Evolutionary conservation across 83 land plant genomes (phyloP).

Genomic region (Picea abies): DNA sequence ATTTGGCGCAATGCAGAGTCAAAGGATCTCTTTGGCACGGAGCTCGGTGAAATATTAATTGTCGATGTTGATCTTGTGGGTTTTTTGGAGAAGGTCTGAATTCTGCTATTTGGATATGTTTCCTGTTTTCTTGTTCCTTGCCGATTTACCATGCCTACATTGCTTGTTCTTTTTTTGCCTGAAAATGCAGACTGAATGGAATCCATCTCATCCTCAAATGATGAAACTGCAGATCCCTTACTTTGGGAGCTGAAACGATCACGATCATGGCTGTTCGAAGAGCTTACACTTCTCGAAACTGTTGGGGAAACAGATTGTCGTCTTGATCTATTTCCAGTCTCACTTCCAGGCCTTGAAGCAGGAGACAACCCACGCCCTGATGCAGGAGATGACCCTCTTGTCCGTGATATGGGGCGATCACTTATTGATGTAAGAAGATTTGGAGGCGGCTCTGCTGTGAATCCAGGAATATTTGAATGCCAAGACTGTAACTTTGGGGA

Average conservation of each 20-base stretch:
- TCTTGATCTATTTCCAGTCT: conserved; percentile 14
- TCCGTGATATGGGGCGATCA: conserved; percentile 55
- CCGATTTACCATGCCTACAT: conserved; percentile 24
- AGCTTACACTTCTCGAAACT: conserved; percentile 61
- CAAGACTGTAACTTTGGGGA: conserved; percentile 72
- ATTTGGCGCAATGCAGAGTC: conserved; percentile 55
- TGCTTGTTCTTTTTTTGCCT: conserved; percentile 30
- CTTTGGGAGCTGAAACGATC: conserved; percentile 51
- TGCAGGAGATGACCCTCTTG: conserved; percentile 45
- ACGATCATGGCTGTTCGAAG: conserved; percentile 55
- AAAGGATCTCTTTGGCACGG: conserved; percentile 69
- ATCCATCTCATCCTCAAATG: conserved; percentile 70
- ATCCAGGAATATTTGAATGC: conserved; percentile 60
- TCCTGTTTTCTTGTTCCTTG: conserved; percentile 18
- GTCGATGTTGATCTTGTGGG: conserved; percentile 31
- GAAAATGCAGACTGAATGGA: conserved; percentile 35
- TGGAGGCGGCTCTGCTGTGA: conserved; percentile 66
- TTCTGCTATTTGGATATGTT: conserved; percentile 31
- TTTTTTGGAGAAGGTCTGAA: conserved; percentile 38
- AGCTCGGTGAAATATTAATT: conserved; percentile 21
- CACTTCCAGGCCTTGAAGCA: conserved; percentile 55
- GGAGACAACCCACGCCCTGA: conserved; percentile 56
- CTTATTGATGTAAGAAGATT: conserved; percentile 69
- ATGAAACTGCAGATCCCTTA: conserved; percentile 64
- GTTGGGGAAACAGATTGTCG: conserved; percentile 63